phyloP scores from a whole-genome alignment of 2,329 filamentous ascomycete genomes.

The Verticillium tricorpus region DNA sequence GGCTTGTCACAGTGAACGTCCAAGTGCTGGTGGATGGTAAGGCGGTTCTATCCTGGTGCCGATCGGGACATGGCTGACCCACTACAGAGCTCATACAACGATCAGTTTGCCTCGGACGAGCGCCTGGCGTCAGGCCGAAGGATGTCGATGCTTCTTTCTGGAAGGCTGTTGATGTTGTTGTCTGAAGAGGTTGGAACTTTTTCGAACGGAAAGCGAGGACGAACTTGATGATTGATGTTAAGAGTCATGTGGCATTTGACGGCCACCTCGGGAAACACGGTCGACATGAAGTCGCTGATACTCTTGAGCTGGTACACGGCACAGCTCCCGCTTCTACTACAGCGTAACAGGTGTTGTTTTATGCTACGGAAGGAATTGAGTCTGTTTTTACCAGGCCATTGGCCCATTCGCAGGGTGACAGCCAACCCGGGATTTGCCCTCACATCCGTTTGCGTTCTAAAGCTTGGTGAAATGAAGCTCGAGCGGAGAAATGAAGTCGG shows the following conservation, averaged over 20 bases:
- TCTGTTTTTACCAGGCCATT: too few species aligned
- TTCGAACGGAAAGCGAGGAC: background rate
- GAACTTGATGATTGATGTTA: background rate
- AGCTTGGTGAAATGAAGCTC: background rate
- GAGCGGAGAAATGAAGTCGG: background rate
- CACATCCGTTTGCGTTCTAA: background rate
- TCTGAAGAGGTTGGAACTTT: background rate
- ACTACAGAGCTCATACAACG: conserved; percentile 26
- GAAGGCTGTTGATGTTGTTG: conserved; percentile 6
- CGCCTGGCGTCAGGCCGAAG: conserved; percentile 31
- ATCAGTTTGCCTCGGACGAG: conserved; percentile 33
- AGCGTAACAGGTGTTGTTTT: too few species aligned
- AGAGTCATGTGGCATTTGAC: background rate
- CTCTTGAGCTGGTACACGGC: background rate
- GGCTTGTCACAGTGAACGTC: conserved; percentile 28
- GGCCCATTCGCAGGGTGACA: background rate
- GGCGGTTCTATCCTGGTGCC: conserved; percentile 2
- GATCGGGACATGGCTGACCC: background rate
- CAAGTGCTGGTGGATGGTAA: conserved; percentile 23
- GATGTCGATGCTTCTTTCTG: conserved; percentile 22
- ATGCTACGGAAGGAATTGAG: background rate
- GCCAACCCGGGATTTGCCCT: too few species aligned
- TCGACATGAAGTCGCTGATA: background rate
- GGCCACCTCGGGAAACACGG: too few species aligned
- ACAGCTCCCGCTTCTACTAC: background rate